Percentiles rank a stretch among this genome's conserved stretches.
phyloP scores from a whole-genome alignment of 2,329 filamentous ascomycete genomes.

The Ophiosphaerella herpotricha region DNA sequence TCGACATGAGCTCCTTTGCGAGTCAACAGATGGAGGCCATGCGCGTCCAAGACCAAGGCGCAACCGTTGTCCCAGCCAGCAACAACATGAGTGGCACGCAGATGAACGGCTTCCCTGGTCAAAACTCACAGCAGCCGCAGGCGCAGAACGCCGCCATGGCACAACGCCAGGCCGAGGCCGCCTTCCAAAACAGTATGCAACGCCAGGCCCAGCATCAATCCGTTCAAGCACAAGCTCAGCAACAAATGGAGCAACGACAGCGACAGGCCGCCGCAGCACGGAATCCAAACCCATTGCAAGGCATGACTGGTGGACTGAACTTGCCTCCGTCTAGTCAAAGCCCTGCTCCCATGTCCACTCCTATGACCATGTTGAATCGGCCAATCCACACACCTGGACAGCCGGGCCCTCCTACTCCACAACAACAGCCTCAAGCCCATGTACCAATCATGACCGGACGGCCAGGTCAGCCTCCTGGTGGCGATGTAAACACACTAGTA shows the following conservation, averaged over 20 bases:
- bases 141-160: conserved; percentile 32
- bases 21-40: conserved; percentile 66
- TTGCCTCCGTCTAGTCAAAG: conserved; percentile 48
- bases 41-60: conserved; percentile 64
- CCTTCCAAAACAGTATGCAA: conserved; percentile 36
- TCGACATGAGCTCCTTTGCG: conserved; percentile 61
- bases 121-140: conserved; percentile 32
- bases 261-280: conserved; percentile 30
- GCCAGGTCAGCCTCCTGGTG: conserved; percentile 22
- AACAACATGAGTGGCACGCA: conserved; percentile 55
- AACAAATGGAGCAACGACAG: conserved; percentile 32
- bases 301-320: conserved; percentile 50
- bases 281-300: conserved; percentile 35
- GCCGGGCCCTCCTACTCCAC: conserved; percentile 39
- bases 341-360: conserved; percentile 51
- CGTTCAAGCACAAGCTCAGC: conserved; percentile 38
- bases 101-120: conserved; percentile 42
- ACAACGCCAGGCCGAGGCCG: conserved; percentile 33
- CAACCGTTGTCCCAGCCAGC: conserved; percentile 67
- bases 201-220: conserved; percentile 35
- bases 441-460: conserved; percentile 44
- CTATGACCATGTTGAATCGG: conserved; percentile 55
- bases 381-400: conserved; percentile 55
- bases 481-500: conserved; percentile 36
- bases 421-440: conserved; percentile 41